These are phyloP conservation scores for Colletotrichum aenigma DNA, from an alignment of 2,329 filamentous ascomycete genomes.

Conservation along the genomic window DNA sequence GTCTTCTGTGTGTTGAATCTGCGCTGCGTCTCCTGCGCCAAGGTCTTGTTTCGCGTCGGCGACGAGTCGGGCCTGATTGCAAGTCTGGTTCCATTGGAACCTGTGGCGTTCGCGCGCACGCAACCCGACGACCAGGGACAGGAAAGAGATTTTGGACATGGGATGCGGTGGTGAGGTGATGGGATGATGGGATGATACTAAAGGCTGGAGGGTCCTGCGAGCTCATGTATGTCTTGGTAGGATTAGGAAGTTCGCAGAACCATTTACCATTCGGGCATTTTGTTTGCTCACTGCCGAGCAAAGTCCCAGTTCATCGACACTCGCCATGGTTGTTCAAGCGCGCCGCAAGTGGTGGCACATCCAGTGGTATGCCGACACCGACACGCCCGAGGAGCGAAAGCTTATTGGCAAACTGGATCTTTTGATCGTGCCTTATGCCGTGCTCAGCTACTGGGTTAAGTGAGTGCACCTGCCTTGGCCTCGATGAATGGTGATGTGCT, in stretches of 20 bases:
- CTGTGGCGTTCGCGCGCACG: background rate
- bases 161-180: background rate
- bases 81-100: background rate
- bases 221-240: background rate
- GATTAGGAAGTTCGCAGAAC: background rate
- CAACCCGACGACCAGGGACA: background rate
- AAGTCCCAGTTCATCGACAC: background rate
- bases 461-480: background rate
- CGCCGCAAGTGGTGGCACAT: conserved; percentile 38
- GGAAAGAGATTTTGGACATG: background rate
- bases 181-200: background rate
- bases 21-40: background rate
- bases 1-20: background rate
- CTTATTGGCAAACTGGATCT: conserved; percentile 47
- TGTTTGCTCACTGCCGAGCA: background rate
- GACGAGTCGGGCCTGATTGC: background rate
- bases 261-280: background rate
- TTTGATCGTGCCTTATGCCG: conserved; percentile 38
- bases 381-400: conserved; percentile 45
- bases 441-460: conserved; percentile 30
- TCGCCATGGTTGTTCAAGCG: conserved; percentile 2
- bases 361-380: conserved; percentile 54
- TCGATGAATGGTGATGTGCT: background rate
- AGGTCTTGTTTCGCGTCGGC: background rate
- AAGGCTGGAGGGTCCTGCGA: background rate